These are phyloP conservation scores for Chytriomyces sp. DNA, from an alignment of 192 early-diverging fungal species.

Conservation along the genomic window DNA sequence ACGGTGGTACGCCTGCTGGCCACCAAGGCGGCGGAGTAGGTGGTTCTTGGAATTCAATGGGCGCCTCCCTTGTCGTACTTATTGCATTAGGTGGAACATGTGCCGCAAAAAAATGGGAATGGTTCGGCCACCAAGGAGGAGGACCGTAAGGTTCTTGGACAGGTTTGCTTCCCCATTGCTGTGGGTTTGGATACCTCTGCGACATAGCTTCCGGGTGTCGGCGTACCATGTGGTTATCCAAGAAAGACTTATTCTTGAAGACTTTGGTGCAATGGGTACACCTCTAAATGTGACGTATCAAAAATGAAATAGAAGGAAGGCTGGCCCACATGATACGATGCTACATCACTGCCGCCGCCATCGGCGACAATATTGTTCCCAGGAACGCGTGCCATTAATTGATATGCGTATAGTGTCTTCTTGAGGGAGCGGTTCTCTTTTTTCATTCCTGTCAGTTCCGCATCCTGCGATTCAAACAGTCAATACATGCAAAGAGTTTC, in stretches of 20 bases:
- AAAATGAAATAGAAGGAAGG: neutral
- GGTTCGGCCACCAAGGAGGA: too few species aligned
- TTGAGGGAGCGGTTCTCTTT: slow-evolving; percentile 51
- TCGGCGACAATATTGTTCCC: slow-evolving; percentile 3
- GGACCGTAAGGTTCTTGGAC: too few species aligned
- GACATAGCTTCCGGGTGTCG: slow-evolving; percentile 42
- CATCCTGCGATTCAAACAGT: slow-evolving; percentile 27
- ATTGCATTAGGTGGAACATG: neutral
- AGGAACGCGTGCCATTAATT: slow-evolving; percentile 56
- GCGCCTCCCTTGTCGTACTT: neutral
- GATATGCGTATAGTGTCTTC: slow-evolving; percentile 54
- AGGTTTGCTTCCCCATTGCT: too few species aligned
- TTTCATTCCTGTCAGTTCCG: slow-evolving; percentile 34
- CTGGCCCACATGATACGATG: slow-evolving; percentile 24
- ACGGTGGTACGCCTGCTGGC: neutral
- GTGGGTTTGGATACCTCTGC: neutral
- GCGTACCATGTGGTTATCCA: slow-evolving; percentile 47
- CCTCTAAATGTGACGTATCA: slow-evolving; percentile 18
- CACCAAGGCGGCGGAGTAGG: neutral
- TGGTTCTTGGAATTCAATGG: neutral
- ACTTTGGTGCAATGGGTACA: slow-evolving; percentile 52
- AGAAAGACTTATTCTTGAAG: slow-evolving; percentile 37
- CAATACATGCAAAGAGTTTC: neutral
- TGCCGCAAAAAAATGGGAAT: too few species aligned
- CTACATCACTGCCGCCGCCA: slow-evolving; percentile 6